phyloP scores from a whole-genome alignment of 768 basidiomycete species.

The Holtermannia corniformis region DNA sequence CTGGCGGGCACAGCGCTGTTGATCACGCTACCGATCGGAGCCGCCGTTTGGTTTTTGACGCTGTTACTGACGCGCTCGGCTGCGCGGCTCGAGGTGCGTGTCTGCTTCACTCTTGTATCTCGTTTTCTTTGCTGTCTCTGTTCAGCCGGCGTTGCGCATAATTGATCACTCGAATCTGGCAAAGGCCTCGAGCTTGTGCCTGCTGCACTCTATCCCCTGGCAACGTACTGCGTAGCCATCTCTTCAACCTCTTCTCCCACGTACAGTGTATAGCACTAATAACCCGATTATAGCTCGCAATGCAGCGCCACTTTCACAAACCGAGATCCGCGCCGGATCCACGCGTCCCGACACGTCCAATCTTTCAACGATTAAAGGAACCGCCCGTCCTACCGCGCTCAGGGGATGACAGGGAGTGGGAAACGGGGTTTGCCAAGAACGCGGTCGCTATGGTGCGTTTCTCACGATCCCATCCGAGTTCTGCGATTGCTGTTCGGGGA shows the following conservation, averaged over 20 bases:
- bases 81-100: slow-evolving; percentile 34
- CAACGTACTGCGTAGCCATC: neutral
- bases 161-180: too few relatives aligned
- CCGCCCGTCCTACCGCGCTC: slow-evolving; percentile 1
- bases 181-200: too few relatives aligned
- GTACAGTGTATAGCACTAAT: neutral
- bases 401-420: slow-evolving; percentile 21
- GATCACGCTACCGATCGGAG: slow-evolving; percentile 38
- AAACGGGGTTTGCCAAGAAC: slow-evolving; percentile 38
- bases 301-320: slow-evolving; percentile 35
- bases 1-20: slow-evolving; percentile 38
- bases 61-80: slow-evolving; percentile 38
- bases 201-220: neutral
- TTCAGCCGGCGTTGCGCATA: too few relatives aligned
- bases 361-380: slow-evolving; percentile 33
- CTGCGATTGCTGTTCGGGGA: too few relatives aligned
- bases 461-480: neutral
- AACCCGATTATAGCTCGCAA: slow-evolving; percentile 21
- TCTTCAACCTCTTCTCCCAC: neutral
- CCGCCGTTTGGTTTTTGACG: slow-evolving; percentile 38
- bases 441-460: slow-evolving; percentile 35
- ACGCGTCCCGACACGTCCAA: too few relatives aligned
- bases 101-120: too few relatives aligned
- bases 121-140: neutral
- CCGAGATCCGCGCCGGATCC: slow-evolving; percentile 17